phyloP scores from a whole-genome alignment of 2,329 filamentous ascomycete species.

The Nemania sp. region DNA sequence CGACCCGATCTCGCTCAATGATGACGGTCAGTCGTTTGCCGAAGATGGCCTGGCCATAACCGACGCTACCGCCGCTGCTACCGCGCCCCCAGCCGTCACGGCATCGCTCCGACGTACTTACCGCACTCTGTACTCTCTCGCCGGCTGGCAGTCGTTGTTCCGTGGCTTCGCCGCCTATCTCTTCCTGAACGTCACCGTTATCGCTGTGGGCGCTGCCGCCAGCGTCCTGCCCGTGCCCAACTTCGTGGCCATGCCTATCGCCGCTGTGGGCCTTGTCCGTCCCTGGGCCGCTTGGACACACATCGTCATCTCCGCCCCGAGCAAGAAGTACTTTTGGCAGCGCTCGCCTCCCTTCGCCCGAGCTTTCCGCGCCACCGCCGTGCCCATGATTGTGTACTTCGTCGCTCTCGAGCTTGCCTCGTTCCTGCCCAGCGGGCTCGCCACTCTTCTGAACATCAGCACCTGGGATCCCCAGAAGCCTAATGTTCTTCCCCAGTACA shows the following conservation, averaged over 20 bases:
- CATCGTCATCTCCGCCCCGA: slow-evolving; percentile 75
- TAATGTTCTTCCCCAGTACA: slow-evolving; percentile 42
- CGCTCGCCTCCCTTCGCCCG: slow-evolving; percentile 69
- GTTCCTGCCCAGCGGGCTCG: slow-evolving; percentile 52
- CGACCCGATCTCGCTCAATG: slow-evolving; percentile 52
- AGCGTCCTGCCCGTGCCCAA: slow-evolving; percentile 44
- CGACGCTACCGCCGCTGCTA: slow-evolving; percentile 42
- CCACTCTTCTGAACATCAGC: slow-evolving; percentile 52
- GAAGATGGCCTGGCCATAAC: slow-evolving; percentile 39
- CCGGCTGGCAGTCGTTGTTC: slow-evolving; percentile 68
- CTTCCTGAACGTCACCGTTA: slow-evolving; percentile 42
- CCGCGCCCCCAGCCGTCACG: slow-evolving; percentile 48
- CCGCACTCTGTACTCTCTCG: slow-evolving; percentile 61
- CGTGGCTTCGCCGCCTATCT: slow-evolving; percentile 64
- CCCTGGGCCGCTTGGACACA: slow-evolving; percentile 82
- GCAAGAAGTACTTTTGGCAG: slow-evolving; percentile 64
- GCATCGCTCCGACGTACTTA: slow-evolving; percentile 55
- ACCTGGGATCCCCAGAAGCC: slow-evolving; percentile 43
- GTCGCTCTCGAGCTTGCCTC: slow-evolving; percentile 56
- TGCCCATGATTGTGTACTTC: slow-evolving; percentile 67
- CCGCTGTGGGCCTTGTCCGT: slow-evolving; percentile 62
- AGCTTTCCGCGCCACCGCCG: slow-evolving; percentile 68
- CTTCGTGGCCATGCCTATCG: slow-evolving; percentile 52
- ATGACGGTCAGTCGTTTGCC: slow-evolving; percentile 41
- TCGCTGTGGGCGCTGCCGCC: slow-evolving; percentile 50